Percentiles rank a stretch among this genome's conserved stretches.
These are phyloP conservation scores for Penicillium sp. DNA, from an alignment of 2,329 filamentous ascomycete species.

Conservation along the genomic window DNA sequence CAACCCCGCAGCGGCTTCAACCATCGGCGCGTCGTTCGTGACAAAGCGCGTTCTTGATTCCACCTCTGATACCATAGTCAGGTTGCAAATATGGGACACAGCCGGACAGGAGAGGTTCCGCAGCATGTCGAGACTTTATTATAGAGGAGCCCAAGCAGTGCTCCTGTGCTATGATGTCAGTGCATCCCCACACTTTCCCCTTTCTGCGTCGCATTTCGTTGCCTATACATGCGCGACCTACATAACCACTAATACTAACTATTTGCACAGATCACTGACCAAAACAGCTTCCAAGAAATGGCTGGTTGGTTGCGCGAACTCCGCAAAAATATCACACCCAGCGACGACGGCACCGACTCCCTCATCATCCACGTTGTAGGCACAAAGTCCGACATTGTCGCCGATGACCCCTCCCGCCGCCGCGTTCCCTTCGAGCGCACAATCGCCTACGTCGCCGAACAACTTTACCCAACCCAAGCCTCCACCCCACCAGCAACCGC, in stretches of 20 bases:
- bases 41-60: slow-evolving; percentile 78
- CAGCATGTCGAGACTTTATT: slow-evolving; percentile 92
- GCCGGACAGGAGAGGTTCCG: slow-evolving; percentile 94
- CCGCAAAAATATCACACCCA: slow-evolving; percentile 67
- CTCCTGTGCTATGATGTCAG: slow-evolving; percentile 78
- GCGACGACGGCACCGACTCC: slow-evolving; percentile 57
- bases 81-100: slow-evolving; percentile 96
- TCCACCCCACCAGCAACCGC: slow-evolving; percentile 68
- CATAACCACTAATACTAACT: neutral
- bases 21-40: slow-evolving; percentile 77
- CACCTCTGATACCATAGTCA: slow-evolving; percentile 79
- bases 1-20: slow-evolving; percentile 54
- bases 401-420: slow-evolving; percentile 72
- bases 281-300: slow-evolving; percentile 85
- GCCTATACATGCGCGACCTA: neutral
- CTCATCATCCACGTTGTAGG: slow-evolving; percentile 93
- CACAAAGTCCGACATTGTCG: slow-evolving; percentile 88
- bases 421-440: slow-evolving; percentile 92
- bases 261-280: slow-evolving; percentile 65
- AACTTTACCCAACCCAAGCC: slow-evolving; percentile 70
- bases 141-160: slow-evolving; percentile 89
- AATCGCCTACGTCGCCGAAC: slow-evolving; percentile 92
- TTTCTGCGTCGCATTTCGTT: neutral
- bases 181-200: neutral
- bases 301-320: slow-evolving; percentile 85